Percentiles rank a stretch among this genome's conserved stretches.
Conservation (phyloP, 2,329 filamentous ascomycete species). For the Phaeophleospora eucalypticola region DNA sequence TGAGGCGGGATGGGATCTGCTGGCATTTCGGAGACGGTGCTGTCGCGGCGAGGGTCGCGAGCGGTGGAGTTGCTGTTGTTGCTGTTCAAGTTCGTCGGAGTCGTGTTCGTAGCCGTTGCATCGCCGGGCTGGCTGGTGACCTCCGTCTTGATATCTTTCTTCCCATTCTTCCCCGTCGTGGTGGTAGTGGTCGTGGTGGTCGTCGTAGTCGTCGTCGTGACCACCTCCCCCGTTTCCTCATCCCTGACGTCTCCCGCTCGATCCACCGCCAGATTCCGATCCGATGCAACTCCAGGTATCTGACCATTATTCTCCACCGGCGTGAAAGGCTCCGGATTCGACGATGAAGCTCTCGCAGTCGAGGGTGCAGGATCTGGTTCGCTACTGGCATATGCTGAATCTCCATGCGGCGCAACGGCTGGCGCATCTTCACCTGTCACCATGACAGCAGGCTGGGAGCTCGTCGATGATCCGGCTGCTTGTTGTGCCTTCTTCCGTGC, state of each 20-base stretch:
- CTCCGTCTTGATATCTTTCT: slow-evolving; percentile 19
- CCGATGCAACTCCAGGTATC: slow-evolving; percentile 23
- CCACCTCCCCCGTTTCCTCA: slow-evolving; percentile 29
- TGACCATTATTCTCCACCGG: slow-evolving; percentile 29
- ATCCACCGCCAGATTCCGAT: slow-evolving; percentile 27
- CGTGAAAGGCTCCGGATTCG: slow-evolving; percentile 22
- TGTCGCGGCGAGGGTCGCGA: slow-evolving; percentile 5
- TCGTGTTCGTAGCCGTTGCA: background rate
- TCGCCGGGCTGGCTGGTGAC: background rate
- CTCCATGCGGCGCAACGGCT: slow-evolving; percentile 8
- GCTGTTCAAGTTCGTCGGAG: background rate
- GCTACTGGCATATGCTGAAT: slow-evolving; percentile 27
- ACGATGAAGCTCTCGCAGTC: slow-evolving; percentile 1
- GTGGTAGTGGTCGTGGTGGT: slow-evolving; percentile 32
- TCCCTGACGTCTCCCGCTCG: slow-evolving; percentile 28
- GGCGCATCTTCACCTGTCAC: slow-evolving; percentile 1
- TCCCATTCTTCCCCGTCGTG: slow-evolving; percentile 14
- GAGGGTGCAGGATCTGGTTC: slow-evolving; percentile 13
- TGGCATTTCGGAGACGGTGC: slow-evolving; percentile 22
- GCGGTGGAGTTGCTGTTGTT: background rate
- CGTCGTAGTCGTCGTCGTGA: slow-evolving; percentile 30
- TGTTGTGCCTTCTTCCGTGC: background rate
- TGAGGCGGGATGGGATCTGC: slow-evolving; percentile 15
- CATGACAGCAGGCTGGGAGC: background rate
- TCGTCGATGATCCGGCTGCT: background rate